phyloP scores from a whole-genome alignment of 2,329 filamentous ascomycete genomes.

The Stemphylium vesicarium region DNA sequence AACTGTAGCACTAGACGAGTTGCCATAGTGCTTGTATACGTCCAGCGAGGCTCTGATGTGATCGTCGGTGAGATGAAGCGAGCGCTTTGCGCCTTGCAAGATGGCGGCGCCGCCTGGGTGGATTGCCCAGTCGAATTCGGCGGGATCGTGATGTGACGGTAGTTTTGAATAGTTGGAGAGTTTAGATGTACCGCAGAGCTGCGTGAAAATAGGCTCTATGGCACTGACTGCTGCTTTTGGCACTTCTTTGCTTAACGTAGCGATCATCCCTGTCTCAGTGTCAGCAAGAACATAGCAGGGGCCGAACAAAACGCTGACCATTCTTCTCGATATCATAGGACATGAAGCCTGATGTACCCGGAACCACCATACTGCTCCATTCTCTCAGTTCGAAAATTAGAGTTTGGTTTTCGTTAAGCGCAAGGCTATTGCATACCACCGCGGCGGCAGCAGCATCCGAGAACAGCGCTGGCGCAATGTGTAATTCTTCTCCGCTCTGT shows the following conservation, averaged over 20 bases:
- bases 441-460: conserved; percentile 73
- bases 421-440: conserved; percentile 69
- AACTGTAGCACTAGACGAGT: conserved; percentile 71
- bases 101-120: conserved; percentile 74
- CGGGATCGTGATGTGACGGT: conserved; percentile 46
- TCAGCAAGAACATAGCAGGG: background rate
- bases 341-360: conserved; percentile 67
- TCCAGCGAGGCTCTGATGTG: conserved; percentile 74
- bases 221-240: conserved; percentile 22
- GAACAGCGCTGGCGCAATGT: conserved; percentile 71
- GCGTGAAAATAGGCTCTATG: conserved; percentile 43
- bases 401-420: conserved; percentile 42
- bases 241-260: conserved; percentile 31
- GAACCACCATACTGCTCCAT: conserved; percentile 69
- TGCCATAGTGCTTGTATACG: conserved; percentile 71
- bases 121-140: conserved; percentile 75
- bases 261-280: conserved; percentile 22
- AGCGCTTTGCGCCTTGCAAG: conserved; percentile 66
- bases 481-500: conserved; percentile 56
- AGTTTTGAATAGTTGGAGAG: conserved; percentile 29
- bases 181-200: conserved; percentile 17
- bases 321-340: conserved; percentile 69
- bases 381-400: conserved; percentile 66
- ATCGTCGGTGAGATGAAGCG: conserved; percentile 64
- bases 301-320: conserved; percentile 51